Evolutionary conservation across 108 stramenopile genomes (phyloP), one percentile per base, ranked within the genome.

Genomic region (Fragilaria crotonensis): DNA sequence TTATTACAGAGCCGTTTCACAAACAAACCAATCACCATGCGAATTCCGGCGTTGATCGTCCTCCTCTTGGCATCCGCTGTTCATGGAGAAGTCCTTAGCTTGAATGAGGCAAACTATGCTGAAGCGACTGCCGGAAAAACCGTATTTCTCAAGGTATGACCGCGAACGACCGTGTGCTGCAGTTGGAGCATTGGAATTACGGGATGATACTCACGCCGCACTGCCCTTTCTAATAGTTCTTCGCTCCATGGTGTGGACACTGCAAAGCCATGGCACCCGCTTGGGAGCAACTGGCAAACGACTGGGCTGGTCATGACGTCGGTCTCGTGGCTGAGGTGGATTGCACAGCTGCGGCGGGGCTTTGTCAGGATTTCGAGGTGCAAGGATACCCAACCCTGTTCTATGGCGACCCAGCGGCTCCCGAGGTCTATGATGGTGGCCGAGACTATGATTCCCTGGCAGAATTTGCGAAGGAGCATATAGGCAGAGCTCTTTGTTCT

Each of bases 371-470:
- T 26, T 73, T 81, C 36, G 63, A 75, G 46, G 45, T 79, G 17
- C 57, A 51, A 20, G 78, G 71, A 1, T 64, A 75, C 23, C 83
- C 83, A 2, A 85, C 83, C 9, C 46, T 85, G 33, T 60, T 77
- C 11, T 59, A 27, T 30, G 82, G 82, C 1, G 78, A 77, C 45
- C 52, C 78, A 5, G 47, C 52, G 5, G 66, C 63, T 29, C 69
- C 76, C 2, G 75, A 91, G 66, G 77, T 81, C 19, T 97, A 97
- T 63, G 52, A 95, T 31, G 93, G 93, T 11, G 76, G 60, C 44
- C 71, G 94, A 1, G 73, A 72, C 46, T 85, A 75, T 47, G 84
- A 75, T 20, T 59, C 69, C 36, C 45, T 97, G 47, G 61, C 66
- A 58, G 56, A 59, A n/a, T 97, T 86, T 63, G 92, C 85, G 22